Conservation (phyloP, 176 grass and related monocot species). For the Avena sativa region DNA sequence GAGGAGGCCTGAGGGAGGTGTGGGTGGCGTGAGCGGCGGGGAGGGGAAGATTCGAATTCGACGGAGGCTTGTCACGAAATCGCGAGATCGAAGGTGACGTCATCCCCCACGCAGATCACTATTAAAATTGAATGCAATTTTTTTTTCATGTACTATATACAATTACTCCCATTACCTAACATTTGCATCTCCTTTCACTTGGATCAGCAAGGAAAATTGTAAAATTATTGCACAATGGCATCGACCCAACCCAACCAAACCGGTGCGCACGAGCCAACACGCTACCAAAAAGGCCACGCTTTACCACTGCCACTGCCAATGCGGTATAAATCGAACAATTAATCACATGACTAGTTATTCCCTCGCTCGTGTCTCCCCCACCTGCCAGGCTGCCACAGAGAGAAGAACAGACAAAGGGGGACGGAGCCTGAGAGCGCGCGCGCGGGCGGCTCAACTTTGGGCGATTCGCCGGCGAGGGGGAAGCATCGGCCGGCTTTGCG, state of each 20-base stretch:
- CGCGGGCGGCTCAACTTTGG: constrained; percentile 26
- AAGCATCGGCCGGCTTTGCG: not conserved
- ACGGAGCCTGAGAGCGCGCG: not conserved
- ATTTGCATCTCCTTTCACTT: too few relatives aligned
- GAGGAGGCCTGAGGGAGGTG: too few relatives aligned
- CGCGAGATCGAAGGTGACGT: too few relatives aligned
- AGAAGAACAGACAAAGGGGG: not conserved
- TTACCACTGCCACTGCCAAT: too few relatives aligned
- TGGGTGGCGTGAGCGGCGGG: too few relatives aligned
- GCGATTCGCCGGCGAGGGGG: constrained; percentile 1
- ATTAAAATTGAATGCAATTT: too few relatives aligned
- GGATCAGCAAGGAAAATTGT: not conserved
- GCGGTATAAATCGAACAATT: not conserved
- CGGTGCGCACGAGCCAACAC: constrained; percentile 7
- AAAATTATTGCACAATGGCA: not conserved
- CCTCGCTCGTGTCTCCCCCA: not conserved
- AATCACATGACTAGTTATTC: not conserved
- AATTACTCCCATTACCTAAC: too few relatives aligned
- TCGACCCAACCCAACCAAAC: not conserved
- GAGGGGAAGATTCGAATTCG: too few relatives aligned
- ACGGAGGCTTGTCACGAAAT: too few relatives aligned
- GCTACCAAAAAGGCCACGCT: not conserved
- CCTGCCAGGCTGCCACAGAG: not conserved
- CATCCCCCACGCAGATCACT: too few relatives aligned
- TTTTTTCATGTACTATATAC: too few relatives aligned